Conservation (phyloP, 176 grass and related monocot species). For the Oryza glaberrima region DNA sequence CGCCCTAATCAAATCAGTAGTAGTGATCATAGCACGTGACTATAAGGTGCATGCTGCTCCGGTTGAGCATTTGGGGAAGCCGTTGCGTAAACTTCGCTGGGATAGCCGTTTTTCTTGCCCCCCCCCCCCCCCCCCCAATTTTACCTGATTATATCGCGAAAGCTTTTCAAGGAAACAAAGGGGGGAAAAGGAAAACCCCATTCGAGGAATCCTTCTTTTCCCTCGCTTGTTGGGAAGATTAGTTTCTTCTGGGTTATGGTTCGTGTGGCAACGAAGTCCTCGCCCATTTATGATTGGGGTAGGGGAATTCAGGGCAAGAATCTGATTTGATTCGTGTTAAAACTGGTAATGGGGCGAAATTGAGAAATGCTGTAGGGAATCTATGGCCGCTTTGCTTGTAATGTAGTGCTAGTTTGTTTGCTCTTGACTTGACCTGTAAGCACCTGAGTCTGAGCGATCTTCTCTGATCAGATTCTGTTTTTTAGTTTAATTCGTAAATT, state of each 20-base stretch:
- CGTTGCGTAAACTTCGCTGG: background rate
- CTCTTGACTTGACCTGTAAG: conserved; percentile 27
- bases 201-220: background rate
- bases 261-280: background rate
- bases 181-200: background rate
- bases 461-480: conserved; percentile 11
- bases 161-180: background rate
- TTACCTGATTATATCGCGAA: background rate
- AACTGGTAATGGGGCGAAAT: background rate
- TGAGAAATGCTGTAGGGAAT: conserved; percentile 25
- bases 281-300: background rate
- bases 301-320: background rate
- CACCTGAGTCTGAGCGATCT: conserved; percentile 1
- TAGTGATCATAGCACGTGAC: background rate
- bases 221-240: conserved; percentile 9
- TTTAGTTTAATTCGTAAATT: conserved; percentile 8
- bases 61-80: background rate
- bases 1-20: background rate
- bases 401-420: background rate
- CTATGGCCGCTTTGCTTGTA: background rate
- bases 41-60: background rate
- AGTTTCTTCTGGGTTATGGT: background rate
- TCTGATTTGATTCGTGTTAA: conserved; percentile 20
- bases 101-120: background rate
- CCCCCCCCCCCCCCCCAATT: no score